Evolutionary conservation across 1,284 basidiomycete genomes (phyloP).

Genomic region (Cerrena zonata): DNA sequence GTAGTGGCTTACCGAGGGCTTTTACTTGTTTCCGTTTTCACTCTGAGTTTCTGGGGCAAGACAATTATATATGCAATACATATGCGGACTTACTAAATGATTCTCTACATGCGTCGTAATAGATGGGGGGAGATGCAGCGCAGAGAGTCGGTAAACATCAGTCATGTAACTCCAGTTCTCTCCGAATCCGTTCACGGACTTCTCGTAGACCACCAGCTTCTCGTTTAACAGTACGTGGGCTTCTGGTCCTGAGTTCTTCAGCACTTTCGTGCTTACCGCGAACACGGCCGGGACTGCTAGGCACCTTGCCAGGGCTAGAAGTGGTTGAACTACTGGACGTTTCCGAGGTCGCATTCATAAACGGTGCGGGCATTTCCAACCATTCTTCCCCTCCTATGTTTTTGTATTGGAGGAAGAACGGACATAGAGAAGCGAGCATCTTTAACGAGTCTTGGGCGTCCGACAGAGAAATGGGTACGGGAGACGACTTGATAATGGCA

Average conservation of each 20-base stretch:
- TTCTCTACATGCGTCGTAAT: background rate
- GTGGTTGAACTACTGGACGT: conserved; percentile 5
- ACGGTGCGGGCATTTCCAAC: conserved; percentile 71
- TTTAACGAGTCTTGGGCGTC: conserved; percentile 70
- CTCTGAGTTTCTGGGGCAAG: too few species aligned
- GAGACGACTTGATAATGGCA: conserved; percentile 70
- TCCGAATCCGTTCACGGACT: conserved; percentile 72
- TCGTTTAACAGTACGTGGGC: conserved; percentile 61
- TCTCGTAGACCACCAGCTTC: conserved; percentile 68
- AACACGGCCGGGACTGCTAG: conserved; percentile 29
- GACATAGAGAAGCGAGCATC: conserved; percentile 62
- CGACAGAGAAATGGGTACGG: conserved; percentile 66
- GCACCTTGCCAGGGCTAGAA: conserved; percentile 15
- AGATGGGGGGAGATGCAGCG: conserved; percentile 2
- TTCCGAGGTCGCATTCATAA: conserved; percentile 19
- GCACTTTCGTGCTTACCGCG: conserved; percentile 45
- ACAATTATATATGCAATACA: too few species aligned
- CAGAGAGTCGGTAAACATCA: conserved; percentile 5
- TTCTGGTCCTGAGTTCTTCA: conserved; percentile 55
- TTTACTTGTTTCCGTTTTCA: too few species aligned
- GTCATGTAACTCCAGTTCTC: conserved; percentile 51
- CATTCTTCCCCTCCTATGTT: conserved; percentile 65
- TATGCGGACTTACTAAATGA: background rate
- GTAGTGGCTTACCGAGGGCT: too few species aligned
- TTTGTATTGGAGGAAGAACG: conserved; percentile 67